Evolutionary conservation across 2,329 filamentous ascomycete genomes (phyloP).

Genomic region (Fonsecaea pedrosoi): DNA sequence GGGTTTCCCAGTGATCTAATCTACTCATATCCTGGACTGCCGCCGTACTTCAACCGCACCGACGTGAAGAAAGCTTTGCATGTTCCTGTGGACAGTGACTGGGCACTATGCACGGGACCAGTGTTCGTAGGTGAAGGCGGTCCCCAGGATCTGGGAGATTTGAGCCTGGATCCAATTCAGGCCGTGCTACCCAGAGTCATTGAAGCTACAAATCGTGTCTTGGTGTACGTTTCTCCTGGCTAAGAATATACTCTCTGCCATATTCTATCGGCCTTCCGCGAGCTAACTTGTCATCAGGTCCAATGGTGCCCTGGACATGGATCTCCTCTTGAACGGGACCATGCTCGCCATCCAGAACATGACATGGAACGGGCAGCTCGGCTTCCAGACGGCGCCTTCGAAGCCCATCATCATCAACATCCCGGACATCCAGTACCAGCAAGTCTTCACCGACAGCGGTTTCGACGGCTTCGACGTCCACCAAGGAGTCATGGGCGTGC

Average conservation of each 20-base stretch:
- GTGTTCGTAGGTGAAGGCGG: slow-evolving; percentile 33
- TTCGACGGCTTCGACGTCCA: slow-evolving; percentile 22
- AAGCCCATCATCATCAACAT: slow-evolving; percentile 32
- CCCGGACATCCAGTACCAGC: slow-evolving; percentile 30
- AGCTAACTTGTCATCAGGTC: slow-evolving; percentile 20
- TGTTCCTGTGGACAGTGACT: slow-evolving; percentile 53
- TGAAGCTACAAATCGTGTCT: slow-evolving; percentile 34
- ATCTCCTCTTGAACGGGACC: slow-evolving; percentile 31
- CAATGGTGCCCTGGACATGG: slow-evolving; percentile 34
- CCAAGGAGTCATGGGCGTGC: slow-evolving; percentile 43
- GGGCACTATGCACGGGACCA: slow-evolving; percentile 29
- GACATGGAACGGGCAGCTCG: slow-evolving; percentile 35
- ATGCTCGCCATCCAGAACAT: slow-evolving; percentile 38
- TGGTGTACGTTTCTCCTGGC: slow-evolving; percentile 25
- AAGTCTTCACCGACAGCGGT: slow-evolving; percentile 28
- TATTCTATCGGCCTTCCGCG: background rate
- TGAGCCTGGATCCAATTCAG: slow-evolving; percentile 32
- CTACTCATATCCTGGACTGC: slow-evolving; percentile 68
- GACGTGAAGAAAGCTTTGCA: slow-evolving; percentile 74
- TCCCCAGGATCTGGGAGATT: slow-evolving; percentile 28
- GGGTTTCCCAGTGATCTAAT: slow-evolving; percentile 68
- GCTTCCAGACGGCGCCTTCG: slow-evolving; percentile 29
- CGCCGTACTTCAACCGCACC: slow-evolving; percentile 72
- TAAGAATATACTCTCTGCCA: background rate
- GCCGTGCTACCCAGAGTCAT: slow-evolving; percentile 31